Base-by-base conservation (phyloP, 768 basidiomycete species). In the Antrodiella citrinella region DNA sequence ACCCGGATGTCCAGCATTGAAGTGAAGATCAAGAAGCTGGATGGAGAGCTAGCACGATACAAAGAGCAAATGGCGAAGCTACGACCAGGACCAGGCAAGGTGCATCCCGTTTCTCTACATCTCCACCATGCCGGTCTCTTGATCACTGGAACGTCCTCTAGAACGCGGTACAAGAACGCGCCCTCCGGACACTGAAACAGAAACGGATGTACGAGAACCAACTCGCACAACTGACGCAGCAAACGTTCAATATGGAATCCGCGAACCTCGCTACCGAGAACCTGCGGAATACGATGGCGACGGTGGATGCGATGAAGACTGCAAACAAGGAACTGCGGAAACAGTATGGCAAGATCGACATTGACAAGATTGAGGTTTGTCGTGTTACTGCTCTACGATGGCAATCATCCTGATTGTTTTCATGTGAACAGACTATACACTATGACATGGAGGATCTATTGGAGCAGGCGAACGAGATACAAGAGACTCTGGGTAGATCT, bases 231-330 rank as follows among this genome's bases (percentile, higher is more conserved):
- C 76, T 99, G 13, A 74, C 86, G 23, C 96, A 98, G 64, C 96
- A 98, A 66, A 85, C 90, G 20, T 98, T 91, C 73, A 98, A 99
- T 69, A 98, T 98, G 89, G 94, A 99, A 71, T 92, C 89, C 49
- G 87, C 94, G 11, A 80, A 88, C 12, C 81, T 98, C 60, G 84
- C 91, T 7, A 98, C 95, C n/a, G 96, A 98, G 70, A 98, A 98
- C 67, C 68, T 98, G 60, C 82, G 91, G 56, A 98, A 97, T 65
- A 98, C 96, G 60, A 98, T 99, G 95, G 95, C 91, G 11, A 97
- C 96, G 0, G 81, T 98, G 23, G 91, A 96, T 57, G 96, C 93
- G 4, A 97, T 99, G 93, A 81, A 91, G 64, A 62, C 76, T 15
- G 94, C 96, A 15, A 98, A 97, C 71, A 97, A 94, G 72, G 94